Conservation (phyloP, 2,329 filamentous ascomycete species). For the Ambrosiella beaveri region DNA sequence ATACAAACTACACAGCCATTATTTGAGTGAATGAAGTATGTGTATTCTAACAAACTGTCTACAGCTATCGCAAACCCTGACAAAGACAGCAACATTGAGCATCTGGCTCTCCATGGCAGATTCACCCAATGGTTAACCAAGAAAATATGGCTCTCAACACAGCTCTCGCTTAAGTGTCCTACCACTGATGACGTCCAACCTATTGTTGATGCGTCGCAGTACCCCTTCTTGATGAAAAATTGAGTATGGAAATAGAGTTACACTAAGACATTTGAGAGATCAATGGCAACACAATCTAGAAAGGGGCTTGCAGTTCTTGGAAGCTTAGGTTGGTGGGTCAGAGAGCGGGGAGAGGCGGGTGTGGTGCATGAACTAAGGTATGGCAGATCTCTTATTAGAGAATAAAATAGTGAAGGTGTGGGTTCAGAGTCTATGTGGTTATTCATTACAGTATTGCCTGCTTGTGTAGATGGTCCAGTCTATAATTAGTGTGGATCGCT, state of each 20-base stretch:
- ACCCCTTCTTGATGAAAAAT: not conserved
- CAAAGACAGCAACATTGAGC: too few species aligned
- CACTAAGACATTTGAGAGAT: not conserved
- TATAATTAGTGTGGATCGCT: too few species aligned
- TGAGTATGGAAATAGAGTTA: not conserved
- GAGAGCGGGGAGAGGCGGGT: not conserved
- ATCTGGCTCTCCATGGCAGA: not conserved
- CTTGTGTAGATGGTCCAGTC: too few species aligned
- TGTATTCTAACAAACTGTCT: too few species aligned
- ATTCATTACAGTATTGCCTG: not conserved
- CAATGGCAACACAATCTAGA: not conserved
- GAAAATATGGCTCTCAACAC: not conserved
- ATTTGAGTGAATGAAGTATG: too few species aligned
- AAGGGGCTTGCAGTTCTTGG: not conserved
- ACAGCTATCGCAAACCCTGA: too few species aligned
- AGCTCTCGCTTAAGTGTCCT: not conserved
- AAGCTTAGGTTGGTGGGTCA: not conserved
- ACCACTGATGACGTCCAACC: not conserved
- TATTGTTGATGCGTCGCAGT: not conserved
- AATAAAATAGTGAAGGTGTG: not conserved
- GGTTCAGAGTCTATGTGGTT: not conserved
- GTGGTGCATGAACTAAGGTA: not conserved
- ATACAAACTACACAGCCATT: too few species aligned
- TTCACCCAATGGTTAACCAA: not conserved
- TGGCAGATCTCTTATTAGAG: not conserved